Conservation (phyloP, 2,329 filamentous ascomycete species). For the Aspergillus persii region DNA sequence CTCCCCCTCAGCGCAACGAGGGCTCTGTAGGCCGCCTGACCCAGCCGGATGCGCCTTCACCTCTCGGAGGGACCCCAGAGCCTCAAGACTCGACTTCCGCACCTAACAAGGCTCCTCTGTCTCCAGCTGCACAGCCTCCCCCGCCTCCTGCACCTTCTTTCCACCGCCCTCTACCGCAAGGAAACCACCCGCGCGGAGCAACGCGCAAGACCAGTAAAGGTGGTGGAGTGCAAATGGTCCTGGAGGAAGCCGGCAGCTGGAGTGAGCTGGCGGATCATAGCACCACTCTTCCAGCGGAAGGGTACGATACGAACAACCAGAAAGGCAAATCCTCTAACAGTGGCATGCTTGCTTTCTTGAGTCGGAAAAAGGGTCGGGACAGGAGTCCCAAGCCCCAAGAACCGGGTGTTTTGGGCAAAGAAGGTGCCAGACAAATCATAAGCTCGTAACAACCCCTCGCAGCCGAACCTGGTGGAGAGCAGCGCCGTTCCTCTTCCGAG, state of each 20-base stretch:
- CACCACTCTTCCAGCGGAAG: slow-evolving; percentile 68
- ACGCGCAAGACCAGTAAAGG: slow-evolving; percentile 72
- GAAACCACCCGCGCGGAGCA: slow-evolving; percentile 55
- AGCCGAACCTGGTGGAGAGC: background rate
- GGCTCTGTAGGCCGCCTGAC: slow-evolving; percentile 27
- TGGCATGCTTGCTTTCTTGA: slow-evolving; percentile 87
- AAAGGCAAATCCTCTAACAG: slow-evolving; percentile 54
- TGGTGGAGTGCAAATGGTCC: slow-evolving; percentile 84
- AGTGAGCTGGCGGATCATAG: slow-evolving; percentile 84
- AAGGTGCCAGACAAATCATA: slow-evolving; percentile 82
- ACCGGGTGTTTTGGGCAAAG: slow-evolving; percentile 88
- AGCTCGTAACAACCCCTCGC: slow-evolving; percentile 44
- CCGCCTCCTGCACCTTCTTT: slow-evolving; percentile 36
- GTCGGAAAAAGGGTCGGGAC: slow-evolving; percentile 82
- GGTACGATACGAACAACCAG: slow-evolving; percentile 39
- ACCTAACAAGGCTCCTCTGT: slow-evolving; percentile 12
- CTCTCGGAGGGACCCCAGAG: slow-evolving; percentile 27
- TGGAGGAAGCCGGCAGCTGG: slow-evolving; percentile 89
- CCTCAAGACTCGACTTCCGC: slow-evolving; percentile 15
- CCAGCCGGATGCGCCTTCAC: slow-evolving; percentile 26
- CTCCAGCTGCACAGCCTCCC: slow-evolving; percentile 27
- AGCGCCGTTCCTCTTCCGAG: background rate
- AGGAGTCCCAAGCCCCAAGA: slow-evolving; percentile 94
- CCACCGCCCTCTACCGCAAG: slow-evolving; percentile 37
- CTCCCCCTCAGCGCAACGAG: slow-evolving; percentile 28